Percentiles rank a stretch among this genome's conserved stretches.
phyloP scores from a whole-genome alignment of 495 filamentous ascomycete genomes.

The Terfezia claveryi region DNA sequence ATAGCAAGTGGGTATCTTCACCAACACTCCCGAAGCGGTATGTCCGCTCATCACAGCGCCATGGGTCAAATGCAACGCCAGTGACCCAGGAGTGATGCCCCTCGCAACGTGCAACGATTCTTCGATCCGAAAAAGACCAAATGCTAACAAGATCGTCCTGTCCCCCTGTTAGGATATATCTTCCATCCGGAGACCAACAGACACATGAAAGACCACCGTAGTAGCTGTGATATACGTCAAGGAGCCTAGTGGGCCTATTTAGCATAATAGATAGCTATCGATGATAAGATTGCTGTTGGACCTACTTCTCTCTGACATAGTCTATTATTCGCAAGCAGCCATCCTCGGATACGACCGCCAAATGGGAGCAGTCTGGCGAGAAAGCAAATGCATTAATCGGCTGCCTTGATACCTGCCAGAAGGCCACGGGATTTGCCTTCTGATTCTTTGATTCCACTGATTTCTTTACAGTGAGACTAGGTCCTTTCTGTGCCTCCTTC shows the following conservation, averaged over 20 bases:
- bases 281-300: not conserved
- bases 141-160: constrained; percentile 91
- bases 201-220: constrained; percentile 84
- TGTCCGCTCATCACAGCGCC: constrained; percentile 84
- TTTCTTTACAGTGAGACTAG: constrained; percentile 36
- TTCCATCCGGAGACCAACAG: constrained; percentile 93
- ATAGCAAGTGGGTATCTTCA: constrained; percentile 66
- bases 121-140: constrained; percentile 66
- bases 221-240: constrained; percentile 72
- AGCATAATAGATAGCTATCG: not conserved
- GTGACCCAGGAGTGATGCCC: constrained; percentile 93
- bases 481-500: constrained; percentile 2
- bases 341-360: constrained; percentile 88
- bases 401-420: constrained; percentile 77
- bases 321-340: constrained; percentile 75
- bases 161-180: constrained; percentile 84
- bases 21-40: constrained; percentile 93
- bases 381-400: constrained; percentile 76
- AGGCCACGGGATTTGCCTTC: constrained; percentile 73
- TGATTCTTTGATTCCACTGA: constrained; percentile 84
- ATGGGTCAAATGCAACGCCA: constrained; percentile 79
- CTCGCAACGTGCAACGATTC: constrained; percentile 77
- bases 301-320: constrained; percentile 74
- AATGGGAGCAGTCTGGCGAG: constrained; percentile 60
- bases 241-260: constrained; percentile 29